These are phyloP conservation scores for Vickermania ingenoplastis DNA, from an alignment of 208 protist genomes.

Conservation along the genomic window DNA sequence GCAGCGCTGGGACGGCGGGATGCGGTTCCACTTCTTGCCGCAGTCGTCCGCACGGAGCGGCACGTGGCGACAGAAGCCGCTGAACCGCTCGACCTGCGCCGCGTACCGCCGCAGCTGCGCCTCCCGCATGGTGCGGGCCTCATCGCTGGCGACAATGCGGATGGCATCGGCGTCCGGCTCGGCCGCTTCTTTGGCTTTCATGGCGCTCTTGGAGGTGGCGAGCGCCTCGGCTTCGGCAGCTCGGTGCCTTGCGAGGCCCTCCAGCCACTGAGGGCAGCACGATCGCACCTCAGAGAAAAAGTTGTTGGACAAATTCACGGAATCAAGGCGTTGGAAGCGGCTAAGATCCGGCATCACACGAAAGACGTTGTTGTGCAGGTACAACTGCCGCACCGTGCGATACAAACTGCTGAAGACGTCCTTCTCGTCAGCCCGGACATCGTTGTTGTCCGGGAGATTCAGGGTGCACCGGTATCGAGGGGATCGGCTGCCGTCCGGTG, in stretches of 20 bases:
- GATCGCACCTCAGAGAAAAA: slow-evolving; percentile 55
- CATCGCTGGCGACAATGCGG: background rate
- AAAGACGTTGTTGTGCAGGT: slow-evolving; percentile 91
- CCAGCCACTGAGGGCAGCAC: slow-evolving; percentile 38
- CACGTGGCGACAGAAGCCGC: slow-evolving; percentile 6
- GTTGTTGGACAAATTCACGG: slow-evolving; percentile 89
- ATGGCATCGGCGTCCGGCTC: slow-evolving; percentile 1
- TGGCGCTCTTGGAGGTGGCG: slow-evolving; percentile 30
- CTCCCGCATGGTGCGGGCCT: slow-evolving; percentile 2
- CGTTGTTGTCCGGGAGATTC: slow-evolving; percentile 7
- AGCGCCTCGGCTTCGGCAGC: slow-evolving; percentile 7
- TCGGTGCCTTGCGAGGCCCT: background rate
- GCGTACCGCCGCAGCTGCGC: background rate
- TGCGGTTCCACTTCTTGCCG: slow-evolving; percentile 2
- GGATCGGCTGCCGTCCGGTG: too few relatives aligned
- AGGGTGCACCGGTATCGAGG: background rate
- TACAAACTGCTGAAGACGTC: slow-evolving; percentile 80
- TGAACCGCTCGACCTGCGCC: background rate
- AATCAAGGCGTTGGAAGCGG: slow-evolving; percentile 69
- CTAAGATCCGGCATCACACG: slow-evolving; percentile 78
- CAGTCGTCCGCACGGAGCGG: slow-evolving; percentile 12
- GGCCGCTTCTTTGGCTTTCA: slow-evolving; percentile 9
- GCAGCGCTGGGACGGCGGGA: slow-evolving; percentile 26
- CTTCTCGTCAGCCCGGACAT: slow-evolving; percentile 14
- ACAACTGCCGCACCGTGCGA: slow-evolving; percentile 82